Evolutionary conservation across 495 filamentous ascomycete species (phyloP), one percentile per base, ranked within the genome.

Genomic region (Xylaria longipes): DNA sequence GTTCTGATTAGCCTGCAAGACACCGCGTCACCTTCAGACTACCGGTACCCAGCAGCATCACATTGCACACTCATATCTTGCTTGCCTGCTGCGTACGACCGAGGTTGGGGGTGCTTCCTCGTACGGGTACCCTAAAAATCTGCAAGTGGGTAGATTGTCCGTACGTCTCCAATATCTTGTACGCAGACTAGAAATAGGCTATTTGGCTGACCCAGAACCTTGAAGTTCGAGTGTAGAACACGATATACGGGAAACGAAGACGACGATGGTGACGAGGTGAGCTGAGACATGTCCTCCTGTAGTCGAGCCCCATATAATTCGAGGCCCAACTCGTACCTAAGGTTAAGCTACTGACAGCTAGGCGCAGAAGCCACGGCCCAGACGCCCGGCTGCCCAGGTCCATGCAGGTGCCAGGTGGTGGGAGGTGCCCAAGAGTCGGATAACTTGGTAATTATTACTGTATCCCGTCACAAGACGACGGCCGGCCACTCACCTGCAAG

Each of bases 241-340:
- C 43, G 60, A 63, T 15, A 2, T 15, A 63, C 22, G n/a, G 12
- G 3, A 27, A 43, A 63, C 31, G 31, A 52, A 52, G 63, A 65
- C 25, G 63, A 66, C 17, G 63, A 20, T 37, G n/a, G 41, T 14
- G 29, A 35, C 9, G 20, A 31, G 29, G 20, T 22, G 45, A 52
- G 37, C 60, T 11, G 39, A 63, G 60, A 43, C 57, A 33, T n/a
- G 3, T 5, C 17, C 60, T 14, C 15, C 4, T 20, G 22, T 27
- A 56, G 48, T 31, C 2, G 5, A 22, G 11, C 63, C 35, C 65
- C 65, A 56, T 22, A 67, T 29, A 41, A 67, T 45, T 67, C 46
- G 65, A 56, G 65, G 65, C 48, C 65, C 48, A 67, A 67, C 65
- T 37, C 33, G 57, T 60, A n/a, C n/a, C n/a, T n/a, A n/a, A n/a